Evolutionary conservation across 257 asterid species (phyloP).

Genomic region (Coffea eugenioides): DNA sequence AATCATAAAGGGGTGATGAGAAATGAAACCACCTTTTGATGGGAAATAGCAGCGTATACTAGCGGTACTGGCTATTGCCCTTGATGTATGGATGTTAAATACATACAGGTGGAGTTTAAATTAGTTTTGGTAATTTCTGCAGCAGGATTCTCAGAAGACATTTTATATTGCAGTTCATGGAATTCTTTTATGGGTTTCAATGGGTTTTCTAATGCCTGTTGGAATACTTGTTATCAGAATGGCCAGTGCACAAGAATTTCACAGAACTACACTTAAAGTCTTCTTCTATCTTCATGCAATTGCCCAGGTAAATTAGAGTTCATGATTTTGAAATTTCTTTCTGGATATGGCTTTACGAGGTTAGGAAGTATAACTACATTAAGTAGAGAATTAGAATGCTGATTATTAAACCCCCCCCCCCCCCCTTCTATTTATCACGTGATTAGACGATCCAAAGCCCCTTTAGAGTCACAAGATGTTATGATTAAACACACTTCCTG

Average conservation of each 20-base stretch:
- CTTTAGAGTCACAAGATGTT: slow-evolving; percentile 33
- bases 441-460: not conserved
- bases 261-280: slow-evolving; percentile 39
- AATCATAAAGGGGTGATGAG: too few species aligned
- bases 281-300: slow-evolving; percentile 60
- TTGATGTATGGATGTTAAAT: not conserved
- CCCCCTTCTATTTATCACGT: not conserved
- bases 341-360: not conserved
- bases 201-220: slow-evolving; percentile 72
- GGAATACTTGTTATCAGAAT: slow-evolving; percentile 69
- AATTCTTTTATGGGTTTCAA: slow-evolving; percentile 72
- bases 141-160: slow-evolving; percentile 45
- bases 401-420: not conserved
- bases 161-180: slow-evolving; percentile 70
- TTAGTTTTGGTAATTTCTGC: slow-evolving; percentile 15
- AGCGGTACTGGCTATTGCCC: not conserved
- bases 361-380: too few species aligned
- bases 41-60: too few species aligned
- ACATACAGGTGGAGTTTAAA: not conserved
- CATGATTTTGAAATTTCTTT: not conserved
- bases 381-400: not conserved
- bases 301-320: slow-evolving; percentile 49
- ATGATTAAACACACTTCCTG: slow-evolving; percentile 25
- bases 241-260: slow-evolving; percentile 37
- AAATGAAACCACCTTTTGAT: too few species aligned